phyloP scores from a whole-genome alignment of 139 green algal genomes.

The Micractinium conductrix region DNA sequence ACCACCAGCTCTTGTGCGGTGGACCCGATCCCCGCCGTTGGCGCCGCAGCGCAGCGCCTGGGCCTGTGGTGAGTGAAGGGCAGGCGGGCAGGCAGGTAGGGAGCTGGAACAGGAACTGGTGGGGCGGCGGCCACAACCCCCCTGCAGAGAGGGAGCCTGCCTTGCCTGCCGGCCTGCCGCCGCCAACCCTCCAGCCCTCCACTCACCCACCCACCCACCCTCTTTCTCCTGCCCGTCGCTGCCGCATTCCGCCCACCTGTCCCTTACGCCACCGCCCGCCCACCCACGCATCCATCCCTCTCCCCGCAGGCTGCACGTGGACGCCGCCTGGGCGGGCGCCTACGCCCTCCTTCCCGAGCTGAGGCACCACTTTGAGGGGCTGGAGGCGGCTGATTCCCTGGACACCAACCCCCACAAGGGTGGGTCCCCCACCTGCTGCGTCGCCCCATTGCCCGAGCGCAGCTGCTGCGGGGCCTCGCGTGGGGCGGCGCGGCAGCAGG shows the following conservation, averaged over 20 bases:
- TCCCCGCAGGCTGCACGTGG: conserved; percentile 75
- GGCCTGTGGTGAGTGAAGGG: conserved; percentile 48
- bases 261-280: too few relatives aligned
- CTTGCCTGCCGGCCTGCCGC: neutral
- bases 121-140: too few relatives aligned
- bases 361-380: conserved; percentile 63
- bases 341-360: conserved; percentile 72
- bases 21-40: conserved; percentile 64
- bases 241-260: too few relatives aligned
- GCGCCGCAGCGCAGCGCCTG: conserved; percentile 26
- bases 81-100: too few relatives aligned
- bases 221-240: too few relatives aligned
- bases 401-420: conserved; percentile 79
- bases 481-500: too few relatives aligned
- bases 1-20: conserved; percentile 82
- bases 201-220: too few relatives aligned
- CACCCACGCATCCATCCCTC: neutral
- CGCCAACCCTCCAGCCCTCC: neutral
- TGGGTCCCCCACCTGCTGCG: neutral
- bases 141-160: too few relatives aligned
- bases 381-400: conserved; percentile 66
- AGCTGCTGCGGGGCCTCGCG: too few relatives aligned
- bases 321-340: conserved; percentile 83
- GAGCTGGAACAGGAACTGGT: too few relatives aligned
- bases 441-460: too few relatives aligned